phyloP scores from a whole-genome alignment of 495 filamentous ascomycete genomes.

The Lasiosphaeriaceae sp. region DNA sequence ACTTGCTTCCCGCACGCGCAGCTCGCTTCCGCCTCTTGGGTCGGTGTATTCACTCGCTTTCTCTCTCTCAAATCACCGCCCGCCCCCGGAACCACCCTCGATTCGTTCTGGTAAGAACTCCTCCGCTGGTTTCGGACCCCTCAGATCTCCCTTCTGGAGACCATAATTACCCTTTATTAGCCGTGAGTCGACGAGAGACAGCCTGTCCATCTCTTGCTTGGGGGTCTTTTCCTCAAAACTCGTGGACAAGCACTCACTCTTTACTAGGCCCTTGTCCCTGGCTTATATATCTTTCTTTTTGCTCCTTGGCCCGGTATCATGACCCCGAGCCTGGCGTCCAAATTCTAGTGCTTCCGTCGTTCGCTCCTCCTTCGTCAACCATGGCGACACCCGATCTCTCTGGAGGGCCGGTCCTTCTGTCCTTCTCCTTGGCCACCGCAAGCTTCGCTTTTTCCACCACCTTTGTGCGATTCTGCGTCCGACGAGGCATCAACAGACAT shows the following conservation, averaged over 20 bases:
- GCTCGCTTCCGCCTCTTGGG: background rate
- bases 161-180: slow-evolving; percentile 10
- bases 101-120: slow-evolving; percentile 23
- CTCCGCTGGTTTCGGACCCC: slow-evolving; percentile 24
- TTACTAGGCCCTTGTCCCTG: slow-evolving; percentile 4
- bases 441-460: slow-evolving; percentile 30
- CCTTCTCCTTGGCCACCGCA: slow-evolving; percentile 32
- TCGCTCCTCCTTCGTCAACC: slow-evolving; percentile 2
- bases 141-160: slow-evolving; percentile 13
- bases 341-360: slow-evolving; percentile 3
- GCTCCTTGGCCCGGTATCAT: slow-evolving; percentile 1
- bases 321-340: slow-evolving; percentile 8
- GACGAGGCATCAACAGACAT: slow-evolving; percentile 19
- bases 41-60: background rate
- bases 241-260: background rate
- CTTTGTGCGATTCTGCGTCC: slow-evolving; percentile 31
- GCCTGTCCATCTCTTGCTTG: background rate
- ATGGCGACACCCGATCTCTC: slow-evolving; percentile 27
- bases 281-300: slow-evolving; percentile 7
- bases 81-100: slow-evolving; percentile 20
- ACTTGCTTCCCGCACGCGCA: background rate
- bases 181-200: slow-evolving; percentile 8
- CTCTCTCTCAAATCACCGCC: background rate
- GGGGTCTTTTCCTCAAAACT: background rate
- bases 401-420: slow-evolving; percentile 36